Base-by-base conservation (phyloP, 2,329 filamentous ascomycete species). In the Epicoccum sorghinum region DNA sequence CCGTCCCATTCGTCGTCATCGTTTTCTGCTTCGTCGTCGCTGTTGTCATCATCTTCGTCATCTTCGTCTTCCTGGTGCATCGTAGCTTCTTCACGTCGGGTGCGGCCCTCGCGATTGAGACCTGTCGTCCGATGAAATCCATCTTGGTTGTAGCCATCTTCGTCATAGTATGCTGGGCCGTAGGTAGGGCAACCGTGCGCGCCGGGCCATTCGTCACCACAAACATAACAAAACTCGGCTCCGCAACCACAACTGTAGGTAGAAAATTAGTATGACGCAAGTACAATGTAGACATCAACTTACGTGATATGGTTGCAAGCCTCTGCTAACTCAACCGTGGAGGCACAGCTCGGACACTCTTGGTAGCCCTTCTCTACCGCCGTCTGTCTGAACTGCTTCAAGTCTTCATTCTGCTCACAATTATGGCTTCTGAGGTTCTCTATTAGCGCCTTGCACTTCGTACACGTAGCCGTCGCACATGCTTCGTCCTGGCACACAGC, bases 301-400 rank as follows among this genome's bases (percentile, higher is more conserved):
- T 56, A 66, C 57, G 52, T 68, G 24, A 74, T 66, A 35, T 74
- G 70, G 22, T 74, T 74, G 39, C 70, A 74, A 1, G 69, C 71
- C 36, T 73, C 70, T 2, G 56, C 44, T 12, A 73, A 60, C 48
- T 73, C 69, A 4, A 73, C 60, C 0, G 52, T 64, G 0, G 52
- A 52, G 14, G 63, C 61, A 32, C 71, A 74, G 9, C 44, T 48
- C 10, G 57, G 62, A 47, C 71, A 73, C 30, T 62, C 52, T 39
- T 73, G 61, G 22, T 68, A 74, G 2, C 68, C 64, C 13, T 70
- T 58, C 47, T 70, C 61, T 4, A 52, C 47, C 2, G 55, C 67
- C 2, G 47, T 58, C 18, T 64, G 50, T 48, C 65, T 59, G 58
- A 73, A 73, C 36, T 60, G 58, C 36, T 57, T 46, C 0, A 69